Base-by-base conservation (phyloP, 495 filamentous ascomycete species). In the Penicillium silybi region DNA sequence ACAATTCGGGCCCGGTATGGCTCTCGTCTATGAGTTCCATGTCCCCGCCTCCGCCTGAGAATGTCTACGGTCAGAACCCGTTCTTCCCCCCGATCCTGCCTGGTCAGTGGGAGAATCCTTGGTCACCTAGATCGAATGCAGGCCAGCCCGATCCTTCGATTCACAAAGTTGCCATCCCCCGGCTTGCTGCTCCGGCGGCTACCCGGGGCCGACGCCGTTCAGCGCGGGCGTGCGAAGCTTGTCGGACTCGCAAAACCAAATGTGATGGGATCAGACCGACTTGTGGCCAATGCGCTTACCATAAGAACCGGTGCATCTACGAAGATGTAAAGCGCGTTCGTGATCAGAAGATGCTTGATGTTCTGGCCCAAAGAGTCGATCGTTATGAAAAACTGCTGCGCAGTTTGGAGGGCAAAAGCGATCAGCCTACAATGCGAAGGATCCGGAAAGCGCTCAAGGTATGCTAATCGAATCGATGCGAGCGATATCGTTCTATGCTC, bases 211-310 rank as follows among this genome's bases (percentile, higher is more conserved):
- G 65, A 20, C 66, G 62, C 11, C 71, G 77, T n/a, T 72, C 76
- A 6, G 64, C 67, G 0, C 71, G 75, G 26, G 86, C 86, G 16
- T 90, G 86, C 59, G 87, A 87, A 76, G 80, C 85, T 19, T 90
- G 86, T 68, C 73, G 86, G 26, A 80, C 84, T 56, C 76, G 86
- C 38, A 85, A 85, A 57, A 77, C 80, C 50, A 85, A 84, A 61
- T 84, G 81, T 53, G 79, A 77, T 47, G 81, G 79, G 20, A 69
- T 58, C n/a, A 63, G 68, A 54, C 83, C 83, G 3, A 44, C 38
- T 2, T 86, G 83, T 64, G 66, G 68, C 16, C 77, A 81, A 50
- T 86, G 83, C 51, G 48, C 63, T 39, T 74, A 79, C 39, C 70
- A 76, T 44, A 63, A 65, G n/a, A 59, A 74, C n/a, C 18, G 7